Percentiles rank a stretch among this genome's conserved stretches.
Evolutionary conservation across 176 grass and related monocot genomes (phyloP).

Genomic region (Raddia guianensis): DNA sequence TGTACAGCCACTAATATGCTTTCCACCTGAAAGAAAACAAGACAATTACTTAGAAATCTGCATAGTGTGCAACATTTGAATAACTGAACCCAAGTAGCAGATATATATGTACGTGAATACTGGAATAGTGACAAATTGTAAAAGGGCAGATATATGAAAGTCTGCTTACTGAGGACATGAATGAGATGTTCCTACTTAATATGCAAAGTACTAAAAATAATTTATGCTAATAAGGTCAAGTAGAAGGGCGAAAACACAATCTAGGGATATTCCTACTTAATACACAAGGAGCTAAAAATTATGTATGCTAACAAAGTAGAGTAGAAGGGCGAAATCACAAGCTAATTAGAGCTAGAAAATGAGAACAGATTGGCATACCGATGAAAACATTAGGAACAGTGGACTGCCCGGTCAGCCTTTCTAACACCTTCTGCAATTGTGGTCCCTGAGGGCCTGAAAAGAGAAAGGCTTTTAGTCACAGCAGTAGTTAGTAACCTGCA

Average conservation of each 20-base stretch:
- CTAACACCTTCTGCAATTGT: slow-evolving; percentile 85
- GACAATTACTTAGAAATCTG: slow-evolving; percentile 26
- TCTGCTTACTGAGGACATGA: neutral
- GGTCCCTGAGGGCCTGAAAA: slow-evolving; percentile 80
- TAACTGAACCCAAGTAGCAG: neutral
- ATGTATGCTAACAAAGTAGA: no score
- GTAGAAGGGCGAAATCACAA: no score
- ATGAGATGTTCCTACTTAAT: slow-evolving; percentile 28
- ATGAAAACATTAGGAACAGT: slow-evolving; percentile 96
- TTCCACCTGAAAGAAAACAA: slow-evolving; percentile 64
- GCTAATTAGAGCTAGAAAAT: neutral
- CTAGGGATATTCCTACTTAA: neutral
- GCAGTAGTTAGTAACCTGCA: neutral
- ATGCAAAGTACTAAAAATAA: slow-evolving; percentile 14
- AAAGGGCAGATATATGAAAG: neutral
- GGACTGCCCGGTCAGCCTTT: slow-evolving; percentile 78
- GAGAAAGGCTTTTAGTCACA: slow-evolving; percentile 22
- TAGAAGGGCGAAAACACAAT: slow-evolving; percentile 3
- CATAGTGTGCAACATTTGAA: neutral
- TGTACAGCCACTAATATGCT: slow-evolving; percentile 92
- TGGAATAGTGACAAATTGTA: neutral
- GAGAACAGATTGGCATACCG: slow-evolving; percentile 42
- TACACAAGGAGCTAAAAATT: no score
- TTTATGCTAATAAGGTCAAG: slow-evolving; percentile 4
- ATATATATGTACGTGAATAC: neutral